Conservation (phyloP, 108 stramenopile species). For the Skeletonema tropicum region DNA sequence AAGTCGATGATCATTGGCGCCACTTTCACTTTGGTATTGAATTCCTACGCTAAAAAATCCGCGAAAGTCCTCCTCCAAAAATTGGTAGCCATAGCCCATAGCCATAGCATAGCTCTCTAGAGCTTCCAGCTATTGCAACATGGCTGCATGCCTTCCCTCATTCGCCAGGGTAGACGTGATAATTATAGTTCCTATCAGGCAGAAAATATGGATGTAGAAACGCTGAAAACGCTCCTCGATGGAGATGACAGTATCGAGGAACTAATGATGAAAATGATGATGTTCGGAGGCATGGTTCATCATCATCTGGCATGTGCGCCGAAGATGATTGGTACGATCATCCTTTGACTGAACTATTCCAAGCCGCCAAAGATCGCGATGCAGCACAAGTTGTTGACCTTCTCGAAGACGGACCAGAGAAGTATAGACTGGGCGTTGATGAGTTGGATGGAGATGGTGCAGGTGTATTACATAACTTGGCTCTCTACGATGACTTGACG, state of each 20-base stretch:
- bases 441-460: slow-evolving; percentile 10
- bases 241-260: not conserved
- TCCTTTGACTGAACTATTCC: not conserved
- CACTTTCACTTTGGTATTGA: too few relatives aligned
- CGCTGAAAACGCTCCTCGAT: not conserved
- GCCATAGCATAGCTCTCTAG: too few relatives aligned
- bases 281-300: not conserved
- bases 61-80: too few relatives aligned
- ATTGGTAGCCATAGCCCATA: too few relatives aligned
- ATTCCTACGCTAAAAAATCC: too few relatives aligned
- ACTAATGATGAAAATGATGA: too few relatives aligned
- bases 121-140: too few relatives aligned
- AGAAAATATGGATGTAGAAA: not conserved
- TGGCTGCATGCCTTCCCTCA: too few relatives aligned
- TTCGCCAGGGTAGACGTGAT: too few relatives aligned
- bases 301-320: not conserved
- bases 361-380: not conserved
- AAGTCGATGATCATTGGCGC: too few relatives aligned
- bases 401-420: not conserved
- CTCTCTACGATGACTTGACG: not conserved
- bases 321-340: not conserved
- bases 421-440: not conserved
- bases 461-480: not conserved
- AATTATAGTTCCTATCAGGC: too few relatives aligned
- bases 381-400: not conserved